These are phyloP conservation scores for Leishmania lainsoni DNA, from an alignment of 208 protist species.

Conservation along the genomic window DNA sequence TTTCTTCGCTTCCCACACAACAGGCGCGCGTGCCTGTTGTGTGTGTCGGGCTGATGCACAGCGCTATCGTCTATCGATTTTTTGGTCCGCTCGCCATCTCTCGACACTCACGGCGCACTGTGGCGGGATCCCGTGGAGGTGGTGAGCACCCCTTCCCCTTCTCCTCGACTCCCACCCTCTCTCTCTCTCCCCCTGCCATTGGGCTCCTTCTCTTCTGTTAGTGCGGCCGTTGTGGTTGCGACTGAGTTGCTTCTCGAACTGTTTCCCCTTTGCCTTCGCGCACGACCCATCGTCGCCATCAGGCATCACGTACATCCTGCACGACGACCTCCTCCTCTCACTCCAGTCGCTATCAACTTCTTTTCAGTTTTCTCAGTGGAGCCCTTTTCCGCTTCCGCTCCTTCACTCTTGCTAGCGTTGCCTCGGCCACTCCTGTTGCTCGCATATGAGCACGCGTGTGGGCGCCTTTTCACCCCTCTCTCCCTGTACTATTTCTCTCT, in stretches of 20 bases:
- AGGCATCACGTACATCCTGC: neutral
- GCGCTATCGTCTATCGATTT: too few species aligned
- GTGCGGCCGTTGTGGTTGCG: too few species aligned
- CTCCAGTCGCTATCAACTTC: neutral
- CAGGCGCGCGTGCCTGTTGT: neutral
- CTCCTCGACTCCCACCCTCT: too few species aligned
- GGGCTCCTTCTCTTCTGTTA: too few species aligned
- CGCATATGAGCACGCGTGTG: neutral
- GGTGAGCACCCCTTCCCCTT: too few species aligned
- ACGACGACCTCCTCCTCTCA: neutral
- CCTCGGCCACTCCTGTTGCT: neutral
- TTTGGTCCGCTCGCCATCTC: too few species aligned
- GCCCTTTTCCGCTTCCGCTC: slow-evolving; percentile 17
- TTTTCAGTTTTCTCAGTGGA: neutral
- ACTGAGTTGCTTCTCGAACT: too few species aligned
- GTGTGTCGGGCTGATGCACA: neutral
- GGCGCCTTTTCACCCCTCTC: neutral
- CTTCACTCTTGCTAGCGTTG: slow-evolving; percentile 10
- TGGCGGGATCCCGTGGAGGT: too few species aligned
- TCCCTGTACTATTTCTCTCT: neutral
- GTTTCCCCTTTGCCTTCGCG: too few species aligned
- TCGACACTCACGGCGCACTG: too few species aligned
- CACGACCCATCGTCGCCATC: too few species aligned
- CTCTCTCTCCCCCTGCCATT: too few species aligned
- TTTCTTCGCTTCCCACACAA: neutral